Evolutionary conservation across 805 yeast genomes (phyloP).

Genomic region (Komagataella pseudopastoris): DNA sequence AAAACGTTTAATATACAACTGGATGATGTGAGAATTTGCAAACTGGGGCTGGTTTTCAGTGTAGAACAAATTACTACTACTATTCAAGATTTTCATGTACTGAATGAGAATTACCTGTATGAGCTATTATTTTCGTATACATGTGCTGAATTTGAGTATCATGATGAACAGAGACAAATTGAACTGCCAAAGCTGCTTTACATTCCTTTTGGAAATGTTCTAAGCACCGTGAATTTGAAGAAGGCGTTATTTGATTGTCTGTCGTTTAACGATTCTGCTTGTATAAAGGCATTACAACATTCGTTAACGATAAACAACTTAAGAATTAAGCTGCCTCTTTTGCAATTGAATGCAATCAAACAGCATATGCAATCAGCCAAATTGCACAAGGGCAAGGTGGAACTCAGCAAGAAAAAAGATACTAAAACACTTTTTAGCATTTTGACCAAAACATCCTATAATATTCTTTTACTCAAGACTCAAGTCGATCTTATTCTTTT

Average conservation of each 20-base stretch:
- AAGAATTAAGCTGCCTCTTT: background rate
- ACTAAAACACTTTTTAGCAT: background rate
- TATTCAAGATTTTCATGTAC: background rate
- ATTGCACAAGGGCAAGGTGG: background rate
- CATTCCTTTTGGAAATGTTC: background rate
- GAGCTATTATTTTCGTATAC: background rate
- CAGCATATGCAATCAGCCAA: background rate
- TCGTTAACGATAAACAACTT: background rate
- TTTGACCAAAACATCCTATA: background rate
- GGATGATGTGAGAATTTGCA: background rate
- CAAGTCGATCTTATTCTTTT: background rate
- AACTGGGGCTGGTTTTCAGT: background rate
- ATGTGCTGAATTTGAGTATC: background rate
- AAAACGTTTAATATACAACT: background rate
- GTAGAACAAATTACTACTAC: background rate
- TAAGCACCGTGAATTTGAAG: background rate
- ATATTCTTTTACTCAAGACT: background rate
- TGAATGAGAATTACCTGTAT: background rate
- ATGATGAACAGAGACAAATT: background rate
- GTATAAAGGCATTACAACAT: background rate
- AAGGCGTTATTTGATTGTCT: background rate
- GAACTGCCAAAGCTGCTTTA: background rate
- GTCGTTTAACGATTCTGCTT: background rate
- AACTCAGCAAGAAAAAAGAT: background rate
- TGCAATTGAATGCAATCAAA: background rate